phyloP scores from a whole-genome alignment of 2,329 filamentous ascomycete species.

The Apiospora malaysiana region DNA sequence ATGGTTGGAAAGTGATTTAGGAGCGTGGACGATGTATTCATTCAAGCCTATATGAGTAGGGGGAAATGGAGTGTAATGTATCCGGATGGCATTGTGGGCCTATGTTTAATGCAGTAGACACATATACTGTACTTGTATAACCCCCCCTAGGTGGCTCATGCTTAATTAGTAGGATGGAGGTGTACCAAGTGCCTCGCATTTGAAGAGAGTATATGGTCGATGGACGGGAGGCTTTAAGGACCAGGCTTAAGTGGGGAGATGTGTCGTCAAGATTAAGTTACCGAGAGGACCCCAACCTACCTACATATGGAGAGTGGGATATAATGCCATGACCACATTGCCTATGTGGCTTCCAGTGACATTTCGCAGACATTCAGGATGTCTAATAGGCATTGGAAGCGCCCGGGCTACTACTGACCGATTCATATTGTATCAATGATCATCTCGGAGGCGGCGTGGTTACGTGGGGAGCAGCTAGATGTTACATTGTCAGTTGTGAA shows the following conservation, averaged over 20 bases:
- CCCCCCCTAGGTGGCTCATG: too few relatives aligned
- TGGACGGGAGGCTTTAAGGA: background rate
- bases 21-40: too few relatives aligned
- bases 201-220: too few relatives aligned
- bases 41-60: background rate
- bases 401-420: background rate
- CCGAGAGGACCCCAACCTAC: background rate
- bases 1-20: too few relatives aligned
- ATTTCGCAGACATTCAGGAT: background rate
- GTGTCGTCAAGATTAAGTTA: background rate
- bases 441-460: background rate
- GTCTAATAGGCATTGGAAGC: background rate
- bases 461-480: background rate
- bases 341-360: background rate
- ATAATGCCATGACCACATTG: background rate
- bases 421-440: background rate
- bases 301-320: background rate
- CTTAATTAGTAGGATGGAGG: background rate
- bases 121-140: too few relatives aligned
- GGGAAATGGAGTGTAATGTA: too few relatives aligned
- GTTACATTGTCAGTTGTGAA: background rate
- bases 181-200: background rate
- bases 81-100: too few relatives aligned
- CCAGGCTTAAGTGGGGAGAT: background rate
- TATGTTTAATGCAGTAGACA: too few relatives aligned